A percentile compares a stretch with the other conserved stretches of the same genome.
phyloP scores from a whole-genome alignment of 495 filamentous ascomycete genomes.

The Penicilliopsis zonata region DNA sequence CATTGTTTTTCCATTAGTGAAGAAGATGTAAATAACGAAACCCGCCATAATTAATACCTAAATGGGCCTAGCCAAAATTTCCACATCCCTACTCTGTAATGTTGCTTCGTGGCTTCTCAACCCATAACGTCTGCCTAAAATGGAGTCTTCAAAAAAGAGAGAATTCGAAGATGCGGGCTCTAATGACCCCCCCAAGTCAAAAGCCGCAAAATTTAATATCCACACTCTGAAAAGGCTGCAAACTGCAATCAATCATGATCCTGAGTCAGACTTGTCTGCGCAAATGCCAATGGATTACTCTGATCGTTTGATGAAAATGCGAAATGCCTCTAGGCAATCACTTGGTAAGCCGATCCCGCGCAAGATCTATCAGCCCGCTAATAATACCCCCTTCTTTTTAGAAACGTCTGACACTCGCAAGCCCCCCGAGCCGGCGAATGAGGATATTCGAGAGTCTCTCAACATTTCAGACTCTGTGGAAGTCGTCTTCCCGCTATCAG shows the following conservation, averaged over 20 bases:
- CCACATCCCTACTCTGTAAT: no score
- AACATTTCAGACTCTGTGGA: background rate
- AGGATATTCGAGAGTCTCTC: background rate
- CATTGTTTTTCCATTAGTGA: no score
- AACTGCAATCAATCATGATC: constrained; percentile 5
- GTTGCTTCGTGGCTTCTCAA: no score
- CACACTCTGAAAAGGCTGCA: constrained; percentile 7
- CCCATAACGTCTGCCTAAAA: no score
- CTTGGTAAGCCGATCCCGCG: constrained; percentile 6
- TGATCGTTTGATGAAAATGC: constrained; percentile 1
- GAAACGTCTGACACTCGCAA: background rate
- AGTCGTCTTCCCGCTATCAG: background rate
- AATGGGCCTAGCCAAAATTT: no score
- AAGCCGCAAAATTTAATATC: constrained; percentile 6
- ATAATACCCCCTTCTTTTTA: background rate
- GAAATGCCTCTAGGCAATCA: background rate
- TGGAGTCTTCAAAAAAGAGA: no score
- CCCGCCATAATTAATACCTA: no score
- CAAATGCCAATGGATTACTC: constrained; percentile 4
- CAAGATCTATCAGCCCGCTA: background rate
- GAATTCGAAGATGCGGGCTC: no score
- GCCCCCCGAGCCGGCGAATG: background rate
- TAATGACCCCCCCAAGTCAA: no score
- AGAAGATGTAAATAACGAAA: no score
- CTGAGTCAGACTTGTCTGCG: constrained; percentile 5